phyloP scores from a whole-genome alignment of 257 asterid genomes.

The Ajuga chamaepitys region DNA sequence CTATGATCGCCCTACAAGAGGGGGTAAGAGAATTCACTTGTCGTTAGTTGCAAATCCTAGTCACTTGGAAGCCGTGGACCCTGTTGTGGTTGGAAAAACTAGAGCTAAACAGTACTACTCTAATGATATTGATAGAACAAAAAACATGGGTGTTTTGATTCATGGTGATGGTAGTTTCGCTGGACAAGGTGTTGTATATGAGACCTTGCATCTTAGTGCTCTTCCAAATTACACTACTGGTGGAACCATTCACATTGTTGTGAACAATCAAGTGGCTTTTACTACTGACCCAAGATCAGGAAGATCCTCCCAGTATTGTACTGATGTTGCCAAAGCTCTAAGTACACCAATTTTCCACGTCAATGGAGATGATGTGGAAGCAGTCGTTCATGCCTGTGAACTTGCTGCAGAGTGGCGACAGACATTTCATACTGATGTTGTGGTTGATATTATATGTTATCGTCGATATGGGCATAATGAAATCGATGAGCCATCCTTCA shows the following conservation, averaged over 20 bases:
- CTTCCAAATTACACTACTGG: conserved; percentile 95
- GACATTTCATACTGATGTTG: conserved; percentile 88
- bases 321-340: conserved; percentile 96
- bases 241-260: conserved; percentile 95
- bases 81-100: conserved; percentile 90
- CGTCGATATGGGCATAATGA: conserved; percentile 98
- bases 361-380: conserved; percentile 95
- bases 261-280: conserved; percentile 95
- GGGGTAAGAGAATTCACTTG: conserved; percentile 89
- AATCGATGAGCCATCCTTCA: conserved; percentile 89
- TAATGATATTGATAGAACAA: conserved; percentile 65
- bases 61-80: conserved; percentile 96
- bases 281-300: conserved; percentile 92
- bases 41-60: conserved; percentile 95
- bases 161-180: conserved; percentile 99
- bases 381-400: conserved; percentile 89
- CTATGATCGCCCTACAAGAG: conserved; percentile 94
- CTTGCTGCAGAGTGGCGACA: conserved; percentile 99
- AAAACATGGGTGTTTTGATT: conserved; percentile 75
- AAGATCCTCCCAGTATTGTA: conserved; percentile 94
- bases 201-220: conserved; percentile 97
- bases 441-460: conserved; percentile 87
- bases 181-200: conserved; percentile 97
- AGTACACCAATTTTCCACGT: conserved; percentile 93
- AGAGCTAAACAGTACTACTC: conserved; percentile 91